A percentile compares a stretch with the other conserved stretches of the same genome.
phyloP scores from a whole-genome alignment of 495 filamentous ascomycete species.

The Penicillium cosmopolitanum region DNA sequence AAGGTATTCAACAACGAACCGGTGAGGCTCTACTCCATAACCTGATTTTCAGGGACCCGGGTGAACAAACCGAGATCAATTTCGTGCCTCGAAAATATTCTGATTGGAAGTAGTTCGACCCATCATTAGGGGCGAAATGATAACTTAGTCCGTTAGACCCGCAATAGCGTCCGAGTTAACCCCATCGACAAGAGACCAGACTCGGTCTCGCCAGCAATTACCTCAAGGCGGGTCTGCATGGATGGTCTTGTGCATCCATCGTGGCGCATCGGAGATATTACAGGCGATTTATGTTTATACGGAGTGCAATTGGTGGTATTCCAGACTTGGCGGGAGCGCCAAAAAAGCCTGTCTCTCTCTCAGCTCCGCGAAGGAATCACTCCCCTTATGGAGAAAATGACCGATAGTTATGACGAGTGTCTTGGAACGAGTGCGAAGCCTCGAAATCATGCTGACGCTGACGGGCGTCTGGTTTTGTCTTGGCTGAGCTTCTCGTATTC shows the following conservation, averaged over 20 bases:
- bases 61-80: too few relatives aligned
- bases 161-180: constrained; percentile 3
- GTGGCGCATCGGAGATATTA: constrained; percentile 2
- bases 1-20: background rate
- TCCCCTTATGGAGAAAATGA: background rate
- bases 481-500: background rate
- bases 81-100: background rate
- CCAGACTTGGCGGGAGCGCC: background rate
- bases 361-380: too few relatives aligned
- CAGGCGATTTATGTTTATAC: background rate
- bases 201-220: background rate
- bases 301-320: background rate
- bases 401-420: background rate
- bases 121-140: background rate
- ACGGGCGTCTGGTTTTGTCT: background rate
- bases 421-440: background rate
- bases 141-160: background rate
- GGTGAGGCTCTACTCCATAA: constrained; percentile 1
- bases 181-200: background rate
- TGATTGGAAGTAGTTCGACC: background rate
- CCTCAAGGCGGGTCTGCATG: background rate
- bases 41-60: too few relatives aligned
- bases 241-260: background rate
- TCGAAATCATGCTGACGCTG: background rate
- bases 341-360: background rate